phyloP scores from a whole-genome alignment of 2,329 filamentous ascomycete species.

The Fusarium subtropicale region DNA sequence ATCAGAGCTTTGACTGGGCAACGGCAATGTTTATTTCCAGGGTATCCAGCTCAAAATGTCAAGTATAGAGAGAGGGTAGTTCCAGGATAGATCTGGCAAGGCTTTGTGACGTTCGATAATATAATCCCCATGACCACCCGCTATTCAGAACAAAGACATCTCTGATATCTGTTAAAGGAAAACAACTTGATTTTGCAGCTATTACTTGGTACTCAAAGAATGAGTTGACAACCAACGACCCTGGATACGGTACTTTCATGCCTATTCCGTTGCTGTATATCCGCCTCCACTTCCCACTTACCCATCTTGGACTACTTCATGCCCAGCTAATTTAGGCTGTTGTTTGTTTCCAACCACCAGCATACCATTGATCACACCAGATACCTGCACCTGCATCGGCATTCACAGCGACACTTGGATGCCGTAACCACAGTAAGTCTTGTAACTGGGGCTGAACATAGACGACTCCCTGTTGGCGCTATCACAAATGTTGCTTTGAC shows the following conservation, averaged over 20 bases:
- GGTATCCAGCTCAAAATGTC: fast-evolving
- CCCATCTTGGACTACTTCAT: neutral
- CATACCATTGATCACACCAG: no score
- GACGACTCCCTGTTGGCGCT: no score
- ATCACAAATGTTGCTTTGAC: no score
- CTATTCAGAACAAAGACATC: neutral
- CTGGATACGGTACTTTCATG: neutral
- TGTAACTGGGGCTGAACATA: no score
- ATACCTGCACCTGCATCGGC: no score
- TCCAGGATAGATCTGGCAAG: no score
- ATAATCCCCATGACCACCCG: no score
- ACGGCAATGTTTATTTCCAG: fast-evolving
- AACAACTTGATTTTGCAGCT: no score
- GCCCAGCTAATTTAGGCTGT: neutral
- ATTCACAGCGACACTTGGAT: no score
- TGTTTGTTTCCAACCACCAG: neutral
- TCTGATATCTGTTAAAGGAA: no score
- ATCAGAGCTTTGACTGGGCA: neutral
- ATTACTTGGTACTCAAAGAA: neutral
- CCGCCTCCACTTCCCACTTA: neutral
- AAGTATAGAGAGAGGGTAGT: neutral
- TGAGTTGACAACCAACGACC: neutral
- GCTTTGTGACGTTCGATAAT: fast-evolving
- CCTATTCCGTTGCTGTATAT: neutral
- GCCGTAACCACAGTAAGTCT: no score